phyloP scores from a whole-genome alignment of 495 filamentous ascomycete genomes.

The Extremus antarcticus region DNA sequence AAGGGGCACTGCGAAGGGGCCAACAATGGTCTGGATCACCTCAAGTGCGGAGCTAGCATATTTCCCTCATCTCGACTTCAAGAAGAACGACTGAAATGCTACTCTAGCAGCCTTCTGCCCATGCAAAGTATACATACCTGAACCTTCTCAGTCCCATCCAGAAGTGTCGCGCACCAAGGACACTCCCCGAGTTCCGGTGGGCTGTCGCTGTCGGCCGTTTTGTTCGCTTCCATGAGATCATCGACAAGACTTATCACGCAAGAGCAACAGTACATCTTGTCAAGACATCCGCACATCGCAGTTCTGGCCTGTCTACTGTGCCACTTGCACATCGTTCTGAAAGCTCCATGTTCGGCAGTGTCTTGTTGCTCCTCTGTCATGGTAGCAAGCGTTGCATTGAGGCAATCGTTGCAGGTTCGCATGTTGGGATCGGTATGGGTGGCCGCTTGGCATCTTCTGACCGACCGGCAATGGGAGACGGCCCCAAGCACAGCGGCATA shows the following conservation, averaged over 20 bases:
- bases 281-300: not conserved
- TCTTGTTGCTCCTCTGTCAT: not conserved
- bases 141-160: not conserved
- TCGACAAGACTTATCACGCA: not conserved
- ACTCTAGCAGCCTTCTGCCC: no score
- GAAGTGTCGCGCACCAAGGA: not conserved
- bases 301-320: not conserved
- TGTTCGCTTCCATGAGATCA: not conserved
- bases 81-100: no score
- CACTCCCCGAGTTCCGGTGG: not conserved
- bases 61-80: no score
- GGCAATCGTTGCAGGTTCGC: not conserved
- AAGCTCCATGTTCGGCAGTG: not conserved
- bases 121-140: not conserved
- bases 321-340: not conserved
- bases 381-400: not conserved
- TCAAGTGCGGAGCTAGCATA: no score
- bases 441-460: not conserved
- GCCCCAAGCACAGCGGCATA: not conserved
- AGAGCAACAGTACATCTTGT: not conserved
- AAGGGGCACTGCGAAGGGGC: no score
- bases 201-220: not conserved
- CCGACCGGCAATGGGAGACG: not conserved
- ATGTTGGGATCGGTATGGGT: not conserved
- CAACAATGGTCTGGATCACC: no score